phyloP scores from a whole-genome alignment of 1,284 basidiomycete species.

The Xerocomus minutiporus region DNA sequence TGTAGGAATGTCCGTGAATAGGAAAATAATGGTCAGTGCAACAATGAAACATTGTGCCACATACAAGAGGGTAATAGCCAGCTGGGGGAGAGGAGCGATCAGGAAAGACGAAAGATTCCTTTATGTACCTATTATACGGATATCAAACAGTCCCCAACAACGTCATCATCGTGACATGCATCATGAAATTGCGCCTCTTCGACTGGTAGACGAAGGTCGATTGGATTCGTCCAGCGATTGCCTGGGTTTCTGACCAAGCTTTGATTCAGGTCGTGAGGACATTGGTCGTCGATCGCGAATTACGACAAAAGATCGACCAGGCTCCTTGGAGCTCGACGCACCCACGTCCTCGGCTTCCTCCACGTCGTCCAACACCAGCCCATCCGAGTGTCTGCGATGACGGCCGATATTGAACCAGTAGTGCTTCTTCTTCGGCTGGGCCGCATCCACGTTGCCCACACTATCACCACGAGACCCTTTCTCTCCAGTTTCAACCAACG shows the following conservation, averaged over 20 bases:
- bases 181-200: constrained; percentile 28
- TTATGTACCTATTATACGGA: constrained; percentile 16
- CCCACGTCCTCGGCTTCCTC: constrained; percentile 34
- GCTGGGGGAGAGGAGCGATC: neutral
- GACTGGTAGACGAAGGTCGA: constrained; percentile 34
- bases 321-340: constrained; percentile 29
- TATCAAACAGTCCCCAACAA: constrained; percentile 11
- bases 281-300: constrained; percentile 51
- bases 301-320: constrained; percentile 61
- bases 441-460: constrained; percentile 35
- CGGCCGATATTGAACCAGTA: constrained; percentile 62
- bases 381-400: constrained; percentile 58
- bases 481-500: constrained; percentile 17
- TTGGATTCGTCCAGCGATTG: constrained; percentile 31
- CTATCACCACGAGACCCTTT: constrained; percentile 16
- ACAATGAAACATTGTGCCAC: constrained; percentile 11
- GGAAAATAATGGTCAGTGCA: constrained; percentile 16
- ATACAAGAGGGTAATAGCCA: constrained; percentile 6
- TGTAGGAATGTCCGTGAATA: constrained; percentile 20
- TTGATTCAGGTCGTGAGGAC: constrained; percentile 31
- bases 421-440: constrained; percentile 52
- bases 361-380: constrained; percentile 31
- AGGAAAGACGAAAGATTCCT: neutral
- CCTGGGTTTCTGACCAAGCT: constrained; percentile 20
- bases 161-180: neutral